Evolutionary conservation across 192 early-diverging fungal species (phyloP), one percentile per base, ranked within the genome.

Genomic region (Spizellomyces sp.): DNA sequence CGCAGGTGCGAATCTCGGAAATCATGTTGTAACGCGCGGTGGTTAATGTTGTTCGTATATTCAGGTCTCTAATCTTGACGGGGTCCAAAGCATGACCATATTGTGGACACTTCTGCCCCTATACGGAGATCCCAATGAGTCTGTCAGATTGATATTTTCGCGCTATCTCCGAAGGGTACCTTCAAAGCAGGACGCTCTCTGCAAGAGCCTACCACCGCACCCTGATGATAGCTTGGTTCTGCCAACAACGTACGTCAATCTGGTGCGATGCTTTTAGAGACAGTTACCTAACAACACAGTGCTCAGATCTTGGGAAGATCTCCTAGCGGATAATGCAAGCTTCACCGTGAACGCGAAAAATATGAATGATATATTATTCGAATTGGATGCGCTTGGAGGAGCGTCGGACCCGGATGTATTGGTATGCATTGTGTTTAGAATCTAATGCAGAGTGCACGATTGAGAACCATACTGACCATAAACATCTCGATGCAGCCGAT

Each of bases 51-150:
- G 17, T n/a, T n/a, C 50, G 12, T 54, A n/a, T 54, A 54, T n/a
- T 9, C 47, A 71, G 71, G 45, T 80, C 12, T 61, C 69, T 7
- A 62, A 79, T 69, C 61, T 83, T n/a, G 73, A 79, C 48, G 54
- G 66, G n/a, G 57, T 79, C 14, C 76, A 80, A 27, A 55, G 36
- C 10, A 41, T 67, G 15, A 67, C 77, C 7, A 69, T 80, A 57
- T 45, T 78, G n/a, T 87, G 85, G 85, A 66, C 80, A 8, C 48
- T 87, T 15, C 46, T 87, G 10, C 83, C 85, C 5, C 72, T 85
- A 2, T 87, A 81, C 54, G 81, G 79, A 5, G 85, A 87, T 61
- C 78, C 81, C n/a, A 80, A 67, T 61, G 62, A 72, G 43, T 45
- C 69, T 5, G 76, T 87, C 43, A 75, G 85, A 52, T 58, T 80